Evolutionary conservation across 495 filamentous ascomycete genomes (phyloP), one percentile per base, ranked within the genome.

Genomic region (Cryomyces minteri): DNA sequence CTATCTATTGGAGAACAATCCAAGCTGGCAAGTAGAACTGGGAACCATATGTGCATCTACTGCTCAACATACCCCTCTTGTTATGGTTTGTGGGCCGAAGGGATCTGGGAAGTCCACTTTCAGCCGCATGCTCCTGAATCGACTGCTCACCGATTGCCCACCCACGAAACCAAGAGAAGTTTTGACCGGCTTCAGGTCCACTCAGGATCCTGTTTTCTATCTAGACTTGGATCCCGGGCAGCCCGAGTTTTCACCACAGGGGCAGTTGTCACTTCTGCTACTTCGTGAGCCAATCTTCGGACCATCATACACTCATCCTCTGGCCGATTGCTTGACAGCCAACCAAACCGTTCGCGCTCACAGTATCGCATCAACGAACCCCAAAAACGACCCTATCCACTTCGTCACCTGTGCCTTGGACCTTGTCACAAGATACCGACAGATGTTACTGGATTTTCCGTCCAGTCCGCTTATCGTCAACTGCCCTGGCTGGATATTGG

Each of bases 71-170:
- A 25, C 46, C 66, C 51, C 44, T 64, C 59, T 58, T 32, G 60
- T 76, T 4, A 65, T 88, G 46, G 58, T 88, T 4, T 84, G 78
- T 43, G 87, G 87, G 2, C 80, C 84, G 1, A 88, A 92, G 48
- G 78, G 73, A 1, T 82, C 84, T 10, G 87, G 87, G 11, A 93
- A 93, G 58, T 93, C 86, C 4, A 88, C 83, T 0, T 87, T 93
- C 51, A 74, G 76, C 39, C 80, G 77, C 41, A 64, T 84, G n/a
- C 65, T 93, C 14, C 58, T 71, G 9, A 94, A 93, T 58, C 72
- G 74, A 48, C 65, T 88, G n/a, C 63, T 88, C 28, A 31, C n/a
- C 10, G 48, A 2, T 45, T 37, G 52, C 59, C 5, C 61, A 62
- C 5, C 58, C 38, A n/a, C n/a, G 7, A 29, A 31, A 38, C 30